phyloP scores from a whole-genome alignment of 1,284 basidiomycete genomes.

The Coriolopsis trogii region DNA sequence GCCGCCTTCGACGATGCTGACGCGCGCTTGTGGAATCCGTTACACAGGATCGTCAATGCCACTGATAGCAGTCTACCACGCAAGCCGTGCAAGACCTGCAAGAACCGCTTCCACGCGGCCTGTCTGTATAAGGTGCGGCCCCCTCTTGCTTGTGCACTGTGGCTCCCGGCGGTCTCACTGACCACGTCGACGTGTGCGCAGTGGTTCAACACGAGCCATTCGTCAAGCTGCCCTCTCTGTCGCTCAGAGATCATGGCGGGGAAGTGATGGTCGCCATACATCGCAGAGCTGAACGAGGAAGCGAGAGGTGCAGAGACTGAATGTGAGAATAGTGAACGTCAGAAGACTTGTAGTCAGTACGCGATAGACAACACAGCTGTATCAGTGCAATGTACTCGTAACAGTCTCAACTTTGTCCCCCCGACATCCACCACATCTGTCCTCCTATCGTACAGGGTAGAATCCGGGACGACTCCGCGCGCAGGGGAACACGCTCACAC shows the following conservation, averaged over 20 bases:
- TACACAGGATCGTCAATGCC: constrained; percentile 86
- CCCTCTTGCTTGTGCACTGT: neutral
- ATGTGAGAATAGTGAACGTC: neutral
- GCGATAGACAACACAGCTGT: neutral
- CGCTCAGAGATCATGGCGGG: constrained; percentile 69
- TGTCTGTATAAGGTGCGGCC: constrained; percentile 84
- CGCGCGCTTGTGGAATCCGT: neutral
- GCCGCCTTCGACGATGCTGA: neutral
- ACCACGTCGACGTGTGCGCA: too few species aligned
- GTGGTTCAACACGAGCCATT: constrained; percentile 94
- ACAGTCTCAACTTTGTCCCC: too few species aligned
- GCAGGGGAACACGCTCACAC: too few species aligned
- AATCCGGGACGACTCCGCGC: too few species aligned
- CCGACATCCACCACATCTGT: too few species aligned
- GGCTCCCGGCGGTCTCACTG: neutral
- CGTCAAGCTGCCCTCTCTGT: constrained; percentile 91
- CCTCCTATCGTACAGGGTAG: neutral
- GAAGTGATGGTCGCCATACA: too few species aligned
- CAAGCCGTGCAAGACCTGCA: constrained; percentile 94
- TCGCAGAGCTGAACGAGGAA: neutral
- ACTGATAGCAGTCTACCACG: constrained; percentile 89
- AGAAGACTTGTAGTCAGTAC: neutral
- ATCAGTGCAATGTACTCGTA: too few species aligned
- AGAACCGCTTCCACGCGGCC: constrained; percentile 92
- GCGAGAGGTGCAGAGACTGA: neutral